Evolutionary conservation across 208 protist genomes (phyloP).

Genomic region (Wallacemonas sp.): DNA sequence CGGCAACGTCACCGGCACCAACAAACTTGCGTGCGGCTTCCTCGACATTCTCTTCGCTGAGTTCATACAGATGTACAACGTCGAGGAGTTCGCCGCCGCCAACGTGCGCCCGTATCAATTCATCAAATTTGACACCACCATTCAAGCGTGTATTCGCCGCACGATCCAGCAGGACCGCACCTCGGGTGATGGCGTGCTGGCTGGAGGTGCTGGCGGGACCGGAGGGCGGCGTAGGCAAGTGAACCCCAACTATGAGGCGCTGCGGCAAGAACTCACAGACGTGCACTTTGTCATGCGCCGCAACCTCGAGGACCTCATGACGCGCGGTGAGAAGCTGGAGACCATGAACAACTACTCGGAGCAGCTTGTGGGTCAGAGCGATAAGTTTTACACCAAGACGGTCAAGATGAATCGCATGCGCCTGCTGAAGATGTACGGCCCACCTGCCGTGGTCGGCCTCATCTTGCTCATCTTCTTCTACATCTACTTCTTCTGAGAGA

Average conservation of each 20-base stretch:
- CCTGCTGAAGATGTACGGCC: constrained; percentile 81
- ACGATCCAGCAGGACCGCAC: constrained; percentile 73
- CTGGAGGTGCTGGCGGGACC: constrained; percentile 16
- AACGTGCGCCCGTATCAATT: constrained; percentile 85
- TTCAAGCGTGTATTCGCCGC: constrained; percentile 69
- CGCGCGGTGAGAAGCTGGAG: constrained; percentile 85
- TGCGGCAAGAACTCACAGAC: constrained; percentile 85
- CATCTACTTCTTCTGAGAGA: constrained; percentile 75
- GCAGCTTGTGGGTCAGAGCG: constrained; percentile 80
- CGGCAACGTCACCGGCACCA: constrained; percentile 68
- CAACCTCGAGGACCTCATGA: constrained; percentile 91
- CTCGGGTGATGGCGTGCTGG: constrained; percentile 43
- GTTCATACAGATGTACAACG: constrained; percentile 65
- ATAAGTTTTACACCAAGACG: constrained; percentile 85
- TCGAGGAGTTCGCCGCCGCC: constrained; percentile 48
- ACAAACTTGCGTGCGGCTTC: constrained; percentile 82
- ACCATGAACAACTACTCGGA: constrained; percentile 89
- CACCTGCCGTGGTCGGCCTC: constrained; percentile 58
- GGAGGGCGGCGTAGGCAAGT: constrained; percentile 58
- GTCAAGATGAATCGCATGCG: constrained; percentile 91
- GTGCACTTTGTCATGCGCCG: constrained; percentile 92
- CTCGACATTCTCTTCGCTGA: constrained; percentile 80
- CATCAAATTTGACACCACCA: constrained; percentile 87
- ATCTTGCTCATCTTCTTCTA: constrained; percentile 79
- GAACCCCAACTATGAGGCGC: constrained; percentile 74